phyloP scores from a whole-genome alignment of 805 yeast genomes.

The Lipomyces sp. region DNA sequence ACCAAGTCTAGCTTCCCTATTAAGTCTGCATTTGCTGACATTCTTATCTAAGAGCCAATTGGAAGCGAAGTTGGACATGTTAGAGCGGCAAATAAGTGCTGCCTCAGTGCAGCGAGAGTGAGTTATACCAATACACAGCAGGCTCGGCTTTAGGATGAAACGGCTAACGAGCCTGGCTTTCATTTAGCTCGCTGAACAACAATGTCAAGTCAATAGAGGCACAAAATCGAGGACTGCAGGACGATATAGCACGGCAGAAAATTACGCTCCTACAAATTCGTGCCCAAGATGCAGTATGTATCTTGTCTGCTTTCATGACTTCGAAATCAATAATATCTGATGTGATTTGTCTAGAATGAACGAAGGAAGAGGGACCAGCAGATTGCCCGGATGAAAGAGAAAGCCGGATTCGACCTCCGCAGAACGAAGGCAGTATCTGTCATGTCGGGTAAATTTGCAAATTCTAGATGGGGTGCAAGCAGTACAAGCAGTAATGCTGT shows the following conservation, averaged over 20 bases:
- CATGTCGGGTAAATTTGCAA: constrained; percentile 12
- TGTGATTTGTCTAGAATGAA: too few species aligned
- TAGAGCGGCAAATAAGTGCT: constrained; percentile 19
- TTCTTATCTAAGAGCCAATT: constrained; percentile 11
- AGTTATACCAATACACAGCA: not conserved
- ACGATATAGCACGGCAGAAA: constrained; percentile 21
- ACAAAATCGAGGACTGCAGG: constrained; percentile 18
- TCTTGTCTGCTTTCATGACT: too few species aligned
- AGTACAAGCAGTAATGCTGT: not conserved
- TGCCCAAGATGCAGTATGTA: constrained; percentile 24
- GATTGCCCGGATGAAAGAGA: constrained; percentile 26
- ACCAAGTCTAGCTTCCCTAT: not conserved
- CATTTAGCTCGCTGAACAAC: constrained; percentile 6
- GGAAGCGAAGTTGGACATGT: constrained; percentile 16
- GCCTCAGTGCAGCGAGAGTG: constrained; percentile 21
- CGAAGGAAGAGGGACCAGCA: constrained; percentile 27
- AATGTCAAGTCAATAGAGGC: constrained; percentile 14
- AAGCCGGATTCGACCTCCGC: constrained; percentile 28
- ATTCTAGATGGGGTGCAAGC: constrained; percentile 7
- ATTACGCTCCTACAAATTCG: constrained; percentile 15
- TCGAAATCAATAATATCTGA: too few species aligned
- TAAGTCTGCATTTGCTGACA: not conserved
- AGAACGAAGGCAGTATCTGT: constrained; percentile 14
- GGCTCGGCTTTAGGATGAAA: not conserved
- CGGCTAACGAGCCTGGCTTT: not conserved